Evolutionary conservation across 2,329 filamentous ascomycete species (phyloP).

Genomic region (Penicillium sp.): DNA sequence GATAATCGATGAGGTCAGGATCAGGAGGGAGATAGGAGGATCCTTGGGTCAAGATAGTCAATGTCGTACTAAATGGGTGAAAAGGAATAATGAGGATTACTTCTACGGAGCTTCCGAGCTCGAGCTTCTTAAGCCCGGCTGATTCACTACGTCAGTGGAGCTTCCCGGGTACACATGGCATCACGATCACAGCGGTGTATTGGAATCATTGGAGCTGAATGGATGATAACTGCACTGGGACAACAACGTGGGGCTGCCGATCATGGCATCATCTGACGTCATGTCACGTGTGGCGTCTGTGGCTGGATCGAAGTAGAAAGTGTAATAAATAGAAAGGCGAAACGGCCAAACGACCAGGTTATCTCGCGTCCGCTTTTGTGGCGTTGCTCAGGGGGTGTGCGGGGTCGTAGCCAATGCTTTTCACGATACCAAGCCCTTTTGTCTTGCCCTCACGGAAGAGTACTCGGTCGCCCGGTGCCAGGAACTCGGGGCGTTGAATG

Average conservation of each 20-base stretch:
- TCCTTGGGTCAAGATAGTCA: not conserved
- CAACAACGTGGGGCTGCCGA: not conserved
- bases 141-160: conserved; percentile 19
- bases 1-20: not conserved
- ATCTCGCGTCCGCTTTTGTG: conserved; percentile 1
- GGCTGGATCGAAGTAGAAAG: not conserved
- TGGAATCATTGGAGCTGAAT: not conserved
- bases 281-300: conserved; percentile 19
- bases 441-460: conserved; percentile 93
- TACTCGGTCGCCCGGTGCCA: conserved; percentile 82
- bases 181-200: not conserved
- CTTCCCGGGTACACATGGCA: not conserved
- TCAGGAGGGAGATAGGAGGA: not conserved
- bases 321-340: not conserved
- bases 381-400: conserved; percentile 46
- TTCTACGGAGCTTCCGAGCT: not conserved
- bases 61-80: not conserved
- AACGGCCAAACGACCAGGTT: no score
- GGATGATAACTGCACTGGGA: not conserved
- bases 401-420: conserved; percentile 83
- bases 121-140: not conserved
- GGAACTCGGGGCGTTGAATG: conserved; percentile 88
- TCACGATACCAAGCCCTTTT: conserved; percentile 93
- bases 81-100: not conserved
- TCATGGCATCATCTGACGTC: conserved; percentile 23